Base-by-base conservation (phyloP, 345 rosid genomes). In the Abelmoschus esculentus region DNA sequence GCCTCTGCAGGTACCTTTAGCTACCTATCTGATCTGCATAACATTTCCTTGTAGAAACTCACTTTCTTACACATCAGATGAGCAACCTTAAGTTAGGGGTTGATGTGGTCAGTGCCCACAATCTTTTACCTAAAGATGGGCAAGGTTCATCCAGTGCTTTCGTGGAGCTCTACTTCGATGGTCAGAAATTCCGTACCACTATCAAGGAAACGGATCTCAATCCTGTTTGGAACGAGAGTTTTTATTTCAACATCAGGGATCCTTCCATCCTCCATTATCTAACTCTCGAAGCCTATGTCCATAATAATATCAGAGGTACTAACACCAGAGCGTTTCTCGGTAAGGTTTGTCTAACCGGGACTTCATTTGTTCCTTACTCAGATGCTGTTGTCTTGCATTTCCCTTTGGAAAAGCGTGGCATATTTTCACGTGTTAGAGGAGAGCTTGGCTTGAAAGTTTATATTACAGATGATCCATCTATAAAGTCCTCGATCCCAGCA, bases 211-310 rank as follows among this genome's bases (percentile, higher is more conserved):
- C 85, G 78, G 97, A 90, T 80, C 87, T 91, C 58, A 88, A 80
- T 79, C 99, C 99, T 2, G 89, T 95, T 63, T 95, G 99, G 99
- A 87, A 91, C 38, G 99, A 91, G 89, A 88, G 96, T 78, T 89
- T 91, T 85, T 90, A 83, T 86, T 95, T 95, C 87, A 91, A 95
- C 81, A 87, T 95, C 40, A 76, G 96, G 22, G 93, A 95, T 69
- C 90, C 96, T 61, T 78, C 96, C 71, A 87, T 83, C 68, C 91
- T 95, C 54, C 91, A 84, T 42, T 81, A 88, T 71, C 90, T 87
- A n/a, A 78, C 82, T 6, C 92, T 91, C 67, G 99, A 91, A 42
- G 96, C 85, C 47, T 85, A 81, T 59, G 80, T 89, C 73, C 86
- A 89, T 71, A 87, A 86, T 71, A 82, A 77, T 44, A 68, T 86